Evolutionary conservation across 352 stramenopile genomes (phyloP), one percentile per base, ranked within the genome.

Genomic region (Pythium guiyangense): DNA sequence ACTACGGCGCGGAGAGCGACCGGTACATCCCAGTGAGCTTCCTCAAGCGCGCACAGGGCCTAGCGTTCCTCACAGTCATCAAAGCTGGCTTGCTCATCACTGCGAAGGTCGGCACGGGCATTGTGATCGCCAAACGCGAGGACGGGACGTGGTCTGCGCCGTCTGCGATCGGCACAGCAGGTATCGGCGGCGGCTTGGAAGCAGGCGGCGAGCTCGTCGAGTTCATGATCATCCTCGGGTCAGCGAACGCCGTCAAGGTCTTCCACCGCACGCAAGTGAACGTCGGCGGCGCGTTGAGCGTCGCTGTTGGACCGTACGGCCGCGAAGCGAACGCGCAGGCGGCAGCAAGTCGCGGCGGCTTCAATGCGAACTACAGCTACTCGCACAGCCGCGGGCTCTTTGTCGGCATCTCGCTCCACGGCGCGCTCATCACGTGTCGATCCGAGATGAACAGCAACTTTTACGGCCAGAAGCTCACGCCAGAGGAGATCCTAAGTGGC

Each of bases 361-460:
- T 92, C 79, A 82, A 95, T 71, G 64, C 91, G 1, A 98, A 98
- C 64, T 98, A 97, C 68, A 97, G 90, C 47, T 98, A 98, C 61
- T 95, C 78, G 29, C 79, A 98, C 37, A 96, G 80, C 52, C 92
- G 94, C 37, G 94, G 94, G 6, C 70, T 98, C 1, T 98, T 97
- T 62, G 90, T 87, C 3, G 94, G 93, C 18, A 85, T 98, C 51
- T 97, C 88, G 0, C 70, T 98, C 39, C 89, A 97, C 61, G 94
- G 94, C n/a, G 90, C 90, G 27, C 69, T 98, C 10, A 90, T 98
- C 59, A 86, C 85, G 15, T 88, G 83, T 26, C 77, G 95, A 6
- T 72, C 90, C n/a, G 77, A 97, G 35, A 89, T 97, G 49, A 98
- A 98, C 72, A 92, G 91, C 69, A 97, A 96, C 42, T 98, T 98